These are phyloP conservation scores for Ascochyta lentis DNA, from an alignment of 2,329 filamentous ascomycete genomes.

Conservation along the genomic window DNA sequence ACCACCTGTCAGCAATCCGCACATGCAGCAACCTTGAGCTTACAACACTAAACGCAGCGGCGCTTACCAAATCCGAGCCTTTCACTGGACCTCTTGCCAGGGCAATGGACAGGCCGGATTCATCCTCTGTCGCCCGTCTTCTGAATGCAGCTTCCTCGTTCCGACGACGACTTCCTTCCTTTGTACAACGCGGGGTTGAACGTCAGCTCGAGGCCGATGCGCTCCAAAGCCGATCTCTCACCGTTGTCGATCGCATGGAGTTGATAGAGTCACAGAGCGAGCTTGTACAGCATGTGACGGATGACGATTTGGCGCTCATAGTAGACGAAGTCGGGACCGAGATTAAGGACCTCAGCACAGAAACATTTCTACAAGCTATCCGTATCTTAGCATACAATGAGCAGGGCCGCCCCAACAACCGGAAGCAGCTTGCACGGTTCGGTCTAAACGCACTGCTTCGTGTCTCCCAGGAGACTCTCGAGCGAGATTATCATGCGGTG, in stretches of 20 bases:
- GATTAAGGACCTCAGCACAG: conserved; percentile 54
- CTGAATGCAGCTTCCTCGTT: conserved; percentile 75
- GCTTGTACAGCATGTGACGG: conserved; percentile 78
- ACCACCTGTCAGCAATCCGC: conserved; percentile 79
- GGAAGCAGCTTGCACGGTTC: conserved; percentile 70
- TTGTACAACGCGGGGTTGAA: conserved; percentile 71
- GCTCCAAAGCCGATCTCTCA: conserved; percentile 70
- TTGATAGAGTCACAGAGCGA: conserved; percentile 79
- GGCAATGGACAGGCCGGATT: conserved; percentile 40
- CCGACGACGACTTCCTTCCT: conserved; percentile 71
- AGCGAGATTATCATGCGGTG: conserved; percentile 74
- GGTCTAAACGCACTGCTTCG: conserved; percentile 77
- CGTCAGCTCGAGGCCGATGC: conserved; percentile 74
- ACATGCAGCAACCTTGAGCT: conserved; percentile 80
- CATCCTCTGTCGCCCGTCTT: conserved; percentile 65
- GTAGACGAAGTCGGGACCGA: conserved; percentile 69
- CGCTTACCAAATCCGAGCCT: conserved; percentile 42
- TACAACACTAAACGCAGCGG: conserved; percentile 70
- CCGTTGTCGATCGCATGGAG: conserved; percentile 72
- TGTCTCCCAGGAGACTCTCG: conserved; percentile 78
- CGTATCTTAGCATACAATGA: conserved; percentile 55
- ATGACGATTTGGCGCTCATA: conserved; percentile 67
- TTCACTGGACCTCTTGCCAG: conserved; percentile 32
- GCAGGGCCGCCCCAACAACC: conserved; percentile 47
- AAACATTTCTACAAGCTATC: conserved; percentile 60